A percentile compares a stretch with the other conserved stretches of the same genome.
phyloP scores from a whole-genome alignment of 1,284 basidiomycete species.

The Entoloma clypeatum region DNA sequence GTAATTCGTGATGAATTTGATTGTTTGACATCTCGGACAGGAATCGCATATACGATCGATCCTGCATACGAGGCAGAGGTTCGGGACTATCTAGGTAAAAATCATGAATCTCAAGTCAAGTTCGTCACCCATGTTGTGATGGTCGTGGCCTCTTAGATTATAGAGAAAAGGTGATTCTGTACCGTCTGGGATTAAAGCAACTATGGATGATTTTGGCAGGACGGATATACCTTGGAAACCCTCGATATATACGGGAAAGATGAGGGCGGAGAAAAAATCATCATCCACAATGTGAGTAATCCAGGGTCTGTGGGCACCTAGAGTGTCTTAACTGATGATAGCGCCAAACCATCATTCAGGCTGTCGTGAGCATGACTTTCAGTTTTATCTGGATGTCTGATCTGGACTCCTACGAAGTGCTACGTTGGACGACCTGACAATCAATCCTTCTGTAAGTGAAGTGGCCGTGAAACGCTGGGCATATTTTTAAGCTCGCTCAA shows the following conservation, averaged over 20 bases:
- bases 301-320: slow-evolving; percentile 1
- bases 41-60: slow-evolving; percentile 82
- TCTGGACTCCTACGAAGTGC: slow-evolving; percentile 38
- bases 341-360: slow-evolving; percentile 22
- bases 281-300: slow-evolving; percentile 49
- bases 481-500: background rate
- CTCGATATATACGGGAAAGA: slow-evolving; percentile 59
- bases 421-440: slow-evolving; percentile 79
- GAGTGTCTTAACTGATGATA: background rate
- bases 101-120: background rate
- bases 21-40: slow-evolving; percentile 29
- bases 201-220: slow-evolving; percentile 34
- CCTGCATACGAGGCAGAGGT: slow-evolving; percentile 70
- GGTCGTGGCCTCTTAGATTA: slow-evolving; percentile 53
- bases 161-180: slow-evolving; percentile 64
- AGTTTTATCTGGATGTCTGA: background rate
- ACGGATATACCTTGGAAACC: slow-evolving; percentile 71
- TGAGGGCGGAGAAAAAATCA: slow-evolving; percentile 47
- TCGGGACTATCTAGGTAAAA: slow-evolving; percentile 72
- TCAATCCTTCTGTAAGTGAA: slow-evolving; percentile 64
- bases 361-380: slow-evolving; percentile 27
- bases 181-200: background rate
- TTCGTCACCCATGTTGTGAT: no score
- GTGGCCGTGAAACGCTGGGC: background rate
- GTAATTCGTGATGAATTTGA: background rate